Conservation (phyloP, 176 grass and related monocot genomes). For the Dactylis glomerata region DNA sequence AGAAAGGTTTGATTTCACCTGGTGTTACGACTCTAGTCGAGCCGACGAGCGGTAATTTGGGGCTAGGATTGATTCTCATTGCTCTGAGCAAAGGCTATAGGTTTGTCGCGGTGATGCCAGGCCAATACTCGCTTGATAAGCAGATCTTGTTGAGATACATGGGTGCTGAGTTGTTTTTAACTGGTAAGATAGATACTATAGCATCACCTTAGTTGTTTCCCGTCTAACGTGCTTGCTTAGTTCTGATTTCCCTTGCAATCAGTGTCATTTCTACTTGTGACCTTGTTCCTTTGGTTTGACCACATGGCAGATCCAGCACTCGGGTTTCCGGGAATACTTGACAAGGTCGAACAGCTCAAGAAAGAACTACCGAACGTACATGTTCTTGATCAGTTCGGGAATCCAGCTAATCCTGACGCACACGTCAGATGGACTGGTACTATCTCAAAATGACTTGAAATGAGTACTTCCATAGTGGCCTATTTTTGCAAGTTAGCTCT, state of each 20-base stretch:
- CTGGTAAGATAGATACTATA: slow-evolving; percentile 27
- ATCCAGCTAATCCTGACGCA: slow-evolving; percentile 59
- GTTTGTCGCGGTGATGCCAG: slow-evolving; percentile 67
- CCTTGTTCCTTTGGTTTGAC: background rate
- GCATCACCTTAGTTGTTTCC: background rate
- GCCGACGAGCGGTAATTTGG: slow-evolving; percentile 61
- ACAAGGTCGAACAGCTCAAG: slow-evolving; percentile 56
- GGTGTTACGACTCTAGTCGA: slow-evolving; percentile 64
- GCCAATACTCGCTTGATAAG: slow-evolving; percentile 59
- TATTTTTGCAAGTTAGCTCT: background rate
- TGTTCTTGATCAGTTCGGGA: slow-evolving; percentile 55
- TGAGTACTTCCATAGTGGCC: background rate
- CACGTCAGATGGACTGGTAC: slow-evolving; percentile 62
- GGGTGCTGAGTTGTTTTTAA: slow-evolving; percentile 61
- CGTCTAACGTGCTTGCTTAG: background rate
- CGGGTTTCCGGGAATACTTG: slow-evolving; percentile 36
- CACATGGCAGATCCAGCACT: slow-evolving; percentile 50
- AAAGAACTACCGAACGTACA: slow-evolving; percentile 44
- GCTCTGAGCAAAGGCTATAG: slow-evolving; percentile 61
- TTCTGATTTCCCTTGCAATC: background rate
- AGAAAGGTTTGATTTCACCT: slow-evolving; percentile 63
- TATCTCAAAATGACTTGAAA: background rate
- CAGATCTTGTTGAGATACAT: slow-evolving; percentile 65
- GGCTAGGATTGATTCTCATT: slow-evolving; percentile 43
- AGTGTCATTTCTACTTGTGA: too few relatives aligned